Percentiles rank a stretch among this genome's conserved stretches.
Evolutionary conservation across 495 filamentous ascomycete species (phyloP).

Genomic region (Trichoderma erinaceum): DNA sequence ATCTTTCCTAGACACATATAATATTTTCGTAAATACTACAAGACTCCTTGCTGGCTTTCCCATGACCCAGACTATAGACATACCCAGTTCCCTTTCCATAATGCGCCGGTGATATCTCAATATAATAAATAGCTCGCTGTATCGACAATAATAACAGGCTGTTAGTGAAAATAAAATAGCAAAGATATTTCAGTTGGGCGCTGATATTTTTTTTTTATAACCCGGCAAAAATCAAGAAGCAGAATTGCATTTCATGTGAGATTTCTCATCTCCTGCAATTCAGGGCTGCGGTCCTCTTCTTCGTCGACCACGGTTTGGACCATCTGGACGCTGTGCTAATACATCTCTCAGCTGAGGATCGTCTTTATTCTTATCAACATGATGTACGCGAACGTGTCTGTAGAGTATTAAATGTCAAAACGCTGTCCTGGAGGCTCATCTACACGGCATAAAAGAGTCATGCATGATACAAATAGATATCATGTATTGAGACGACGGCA

Average conservation of each 20-base stretch:
- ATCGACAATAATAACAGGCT: not conserved
- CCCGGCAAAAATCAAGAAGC: not conserved
- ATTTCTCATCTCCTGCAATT: too few relatives aligned
- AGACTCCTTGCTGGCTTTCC: slow-evolving; percentile 6
- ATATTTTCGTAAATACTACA: not conserved
- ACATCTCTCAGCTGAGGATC: slow-evolving; percentile 74
- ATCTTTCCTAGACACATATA: not conserved
- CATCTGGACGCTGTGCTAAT: slow-evolving; percentile 75
- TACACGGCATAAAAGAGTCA: not conserved
- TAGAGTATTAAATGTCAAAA: slow-evolving; percentile 11
- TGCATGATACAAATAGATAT: not conserved
- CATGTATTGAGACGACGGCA: not conserved
- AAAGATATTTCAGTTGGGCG: not conserved
- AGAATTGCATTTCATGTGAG: not conserved
- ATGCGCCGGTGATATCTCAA: slow-evolving; percentile 7
- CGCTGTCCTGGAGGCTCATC: not conserved
- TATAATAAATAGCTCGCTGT: not conserved
- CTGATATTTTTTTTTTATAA: not conserved
- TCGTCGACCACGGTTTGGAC: slow-evolving; percentile 74
- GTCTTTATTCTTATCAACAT: slow-evolving; percentile 79
- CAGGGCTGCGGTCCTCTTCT: slow-evolving; percentile 40
- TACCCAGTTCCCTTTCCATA: not conserved
- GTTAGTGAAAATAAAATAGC: not conserved
- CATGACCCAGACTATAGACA: not conserved
- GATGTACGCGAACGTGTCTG: slow-evolving; percentile 86